These are phyloP conservation scores for Pseudonectria foliicola DNA, from an alignment of 2,329 filamentous ascomycete genomes.

Conservation along the genomic window DNA sequence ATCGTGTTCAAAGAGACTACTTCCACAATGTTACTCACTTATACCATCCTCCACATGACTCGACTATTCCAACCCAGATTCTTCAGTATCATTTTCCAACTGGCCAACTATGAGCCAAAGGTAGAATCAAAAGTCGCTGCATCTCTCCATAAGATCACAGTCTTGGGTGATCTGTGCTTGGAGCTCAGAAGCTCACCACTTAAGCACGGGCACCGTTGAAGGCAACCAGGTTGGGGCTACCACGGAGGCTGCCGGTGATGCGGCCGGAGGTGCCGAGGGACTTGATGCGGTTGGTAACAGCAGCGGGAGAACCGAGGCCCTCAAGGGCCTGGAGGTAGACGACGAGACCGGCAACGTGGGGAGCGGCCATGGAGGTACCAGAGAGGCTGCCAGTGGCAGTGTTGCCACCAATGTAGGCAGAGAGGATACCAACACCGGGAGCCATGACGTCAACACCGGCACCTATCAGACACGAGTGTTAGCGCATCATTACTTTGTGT, in stretches of 20 bases:
- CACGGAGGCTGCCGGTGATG: slow-evolving; percentile 28
- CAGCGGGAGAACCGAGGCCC: slow-evolving; percentile 31
- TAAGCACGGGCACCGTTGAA: slow-evolving; percentile 37
- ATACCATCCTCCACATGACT: too few species aligned
- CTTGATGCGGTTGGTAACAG: slow-evolving; percentile 35
- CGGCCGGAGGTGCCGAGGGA: slow-evolving; percentile 33
- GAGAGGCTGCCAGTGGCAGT: slow-evolving; percentile 28
- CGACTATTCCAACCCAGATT: too few species aligned
- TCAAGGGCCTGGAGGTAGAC: slow-evolving; percentile 41
- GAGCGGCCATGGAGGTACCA: slow-evolving; percentile 36
- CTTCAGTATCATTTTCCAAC: too few species aligned
- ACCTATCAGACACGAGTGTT: slow-evolving; percentile 5
- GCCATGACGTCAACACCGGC: slow-evolving; percentile 33
- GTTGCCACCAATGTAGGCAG: slow-evolving; percentile 36
- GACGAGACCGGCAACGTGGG: slow-evolving; percentile 34
- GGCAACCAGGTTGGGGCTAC: slow-evolving; percentile 37
- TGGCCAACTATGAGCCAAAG: too few species aligned
- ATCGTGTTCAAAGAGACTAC: too few species aligned
- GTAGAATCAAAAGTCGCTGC: too few species aligned
- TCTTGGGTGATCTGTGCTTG: too few species aligned
- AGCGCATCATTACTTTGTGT: too few species aligned
- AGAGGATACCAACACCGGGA: slow-evolving; percentile 32
- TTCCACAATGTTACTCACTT: too few species aligned
- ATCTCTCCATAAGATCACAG: neutral
- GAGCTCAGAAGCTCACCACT: too few species aligned